Evolutionary conservation across 1,284 basidiomycete genomes (phyloP).

Genomic region (Xerocomus minutiporus): DNA sequence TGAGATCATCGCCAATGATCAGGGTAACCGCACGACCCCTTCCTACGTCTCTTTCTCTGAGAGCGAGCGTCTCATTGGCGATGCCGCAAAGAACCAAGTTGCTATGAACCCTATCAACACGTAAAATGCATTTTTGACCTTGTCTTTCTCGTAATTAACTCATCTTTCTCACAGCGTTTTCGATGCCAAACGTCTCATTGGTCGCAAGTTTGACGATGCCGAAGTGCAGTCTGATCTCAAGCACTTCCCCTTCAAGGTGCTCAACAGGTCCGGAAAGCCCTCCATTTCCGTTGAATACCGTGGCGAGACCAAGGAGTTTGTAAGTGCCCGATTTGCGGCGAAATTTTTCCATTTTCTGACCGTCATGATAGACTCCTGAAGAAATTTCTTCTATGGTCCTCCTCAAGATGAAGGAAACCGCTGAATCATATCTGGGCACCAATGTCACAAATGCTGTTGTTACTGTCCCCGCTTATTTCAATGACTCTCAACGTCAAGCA

Average conservation of each 20-base stretch:
- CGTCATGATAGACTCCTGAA: slow-evolving; percentile 70
- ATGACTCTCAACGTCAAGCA: slow-evolving; percentile 94
- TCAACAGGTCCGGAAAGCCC: slow-evolving; percentile 83
- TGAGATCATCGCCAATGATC: slow-evolving; percentile 97
- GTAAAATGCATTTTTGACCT: slow-evolving; percentile 34
- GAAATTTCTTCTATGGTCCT: slow-evolving; percentile 98
- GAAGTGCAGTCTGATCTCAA: slow-evolving; percentile 96
- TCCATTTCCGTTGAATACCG: slow-evolving; percentile 87
- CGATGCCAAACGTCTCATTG: slow-evolving; percentile 88
- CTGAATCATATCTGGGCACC: slow-evolving; percentile 92
- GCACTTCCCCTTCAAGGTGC: slow-evolving; percentile 92
- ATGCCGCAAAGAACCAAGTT: slow-evolving; percentile 95
- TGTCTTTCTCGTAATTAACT: slow-evolving; percentile 8
- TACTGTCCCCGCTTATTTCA: slow-evolving; percentile 97
- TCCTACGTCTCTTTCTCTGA: slow-evolving; percentile 94
- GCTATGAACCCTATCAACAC: slow-evolving; percentile 83
- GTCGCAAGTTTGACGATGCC: slow-evolving; percentile 76
- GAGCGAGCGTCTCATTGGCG: slow-evolving; percentile 90
- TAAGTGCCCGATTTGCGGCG: slow-evolving; percentile 40
- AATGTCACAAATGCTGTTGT: slow-evolving; percentile 87
- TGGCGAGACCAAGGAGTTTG: slow-evolving; percentile 90
- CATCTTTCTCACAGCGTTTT: slow-evolving; percentile 55
- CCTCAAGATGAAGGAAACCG: slow-evolving; percentile 97
- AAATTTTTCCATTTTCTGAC: slow-evolving; percentile 12
- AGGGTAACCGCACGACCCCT: slow-evolving; percentile 95